Evolutionary conservation across 2,329 filamentous ascomycete genomes (phyloP).

Genomic region (Xylaria sp.): DNA sequence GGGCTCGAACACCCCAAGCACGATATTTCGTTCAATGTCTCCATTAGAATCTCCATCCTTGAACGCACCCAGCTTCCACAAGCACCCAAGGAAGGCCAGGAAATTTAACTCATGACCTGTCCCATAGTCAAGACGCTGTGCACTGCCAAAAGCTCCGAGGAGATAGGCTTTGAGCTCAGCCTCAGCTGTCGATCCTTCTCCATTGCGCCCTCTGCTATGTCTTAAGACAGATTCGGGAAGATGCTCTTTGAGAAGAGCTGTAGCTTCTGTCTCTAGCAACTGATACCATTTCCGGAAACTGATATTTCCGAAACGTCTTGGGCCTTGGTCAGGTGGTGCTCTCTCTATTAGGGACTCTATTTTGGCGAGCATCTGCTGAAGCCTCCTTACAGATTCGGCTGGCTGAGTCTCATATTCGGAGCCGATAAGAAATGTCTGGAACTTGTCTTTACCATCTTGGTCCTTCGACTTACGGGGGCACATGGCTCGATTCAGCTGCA

Average conservation of each 20-base stretch:
- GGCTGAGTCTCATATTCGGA: constrained; percentile 57
- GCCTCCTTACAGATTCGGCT: constrained; percentile 66
- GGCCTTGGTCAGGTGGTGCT: constrained; percentile 85
- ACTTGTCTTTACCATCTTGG: constrained; percentile 52
- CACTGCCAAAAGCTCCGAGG: constrained; percentile 85
- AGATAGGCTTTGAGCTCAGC: constrained; percentile 83
- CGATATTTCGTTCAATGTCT: constrained; percentile 79
- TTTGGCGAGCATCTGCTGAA: constrained; percentile 74
- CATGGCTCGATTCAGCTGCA: constrained; percentile 90
- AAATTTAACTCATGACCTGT: constrained; percentile 97
- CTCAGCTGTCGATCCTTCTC: constrained; percentile 59
- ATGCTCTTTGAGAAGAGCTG: constrained; percentile 66
- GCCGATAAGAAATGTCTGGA: constrained; percentile 62
- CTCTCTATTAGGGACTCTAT: constrained; percentile 77
- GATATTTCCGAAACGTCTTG: constrained; percentile 89
- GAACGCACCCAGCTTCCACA: constrained; percentile 93
- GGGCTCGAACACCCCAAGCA: constrained; percentile 84
- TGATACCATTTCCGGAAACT: constrained; percentile 88
- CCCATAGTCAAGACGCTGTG: constrained; percentile 91
- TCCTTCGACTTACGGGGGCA: constrained; percentile 71
- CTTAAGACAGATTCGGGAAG: constrained; percentile 58
- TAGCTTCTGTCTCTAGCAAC: constrained; percentile 70
- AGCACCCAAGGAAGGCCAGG: constrained; percentile 84
- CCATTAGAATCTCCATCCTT: constrained; percentile 61
- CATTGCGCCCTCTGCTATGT: constrained; percentile 35